These are phyloP conservation scores for Penicillium rolfsii DNA, from an alignment of 2,329 filamentous ascomycete species.

Conservation along the genomic window DNA sequence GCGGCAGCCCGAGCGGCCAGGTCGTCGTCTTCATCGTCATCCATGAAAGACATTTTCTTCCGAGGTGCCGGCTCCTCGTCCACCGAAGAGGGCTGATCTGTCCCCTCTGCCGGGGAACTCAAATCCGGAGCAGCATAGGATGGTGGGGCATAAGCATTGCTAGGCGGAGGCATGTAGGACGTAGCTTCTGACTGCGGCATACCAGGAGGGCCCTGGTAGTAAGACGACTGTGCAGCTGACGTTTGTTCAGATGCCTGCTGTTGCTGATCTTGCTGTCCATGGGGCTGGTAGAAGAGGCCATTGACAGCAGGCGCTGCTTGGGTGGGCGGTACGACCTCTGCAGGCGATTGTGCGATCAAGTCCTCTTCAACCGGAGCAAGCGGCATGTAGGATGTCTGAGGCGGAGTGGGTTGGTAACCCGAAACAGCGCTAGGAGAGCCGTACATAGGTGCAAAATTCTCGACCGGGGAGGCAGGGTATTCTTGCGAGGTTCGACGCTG, in stretches of 20 bases:
- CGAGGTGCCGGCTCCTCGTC: conserved; percentile 60
- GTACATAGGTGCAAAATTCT: conserved; percentile 40
- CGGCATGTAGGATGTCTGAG: conserved; percentile 43
- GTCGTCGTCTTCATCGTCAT: conserved; percentile 75
- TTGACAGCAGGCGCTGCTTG: conserved; percentile 32
- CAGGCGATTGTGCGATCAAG: conserved; percentile 32
- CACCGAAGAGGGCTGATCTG: conserved; percentile 54
- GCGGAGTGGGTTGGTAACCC: conserved; percentile 44
- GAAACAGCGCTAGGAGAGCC: conserved; percentile 34
- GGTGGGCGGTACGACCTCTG: conserved; percentile 25
- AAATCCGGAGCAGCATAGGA: conserved; percentile 42
- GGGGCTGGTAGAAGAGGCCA: conserved; percentile 31
- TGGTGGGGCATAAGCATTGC: conserved; percentile 43
- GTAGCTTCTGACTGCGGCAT: conserved; percentile 30
- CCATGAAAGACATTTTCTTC: conserved; percentile 79
- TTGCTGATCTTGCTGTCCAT: conserved; percentile 14
- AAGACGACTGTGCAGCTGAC: conserved; percentile 27
- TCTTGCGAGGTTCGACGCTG: conserved; percentile 46
- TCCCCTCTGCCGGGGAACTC: conserved; percentile 45
- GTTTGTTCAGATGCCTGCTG: neutral
- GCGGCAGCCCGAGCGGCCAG: conserved; percentile 59
- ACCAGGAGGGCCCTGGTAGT: conserved; percentile 30
- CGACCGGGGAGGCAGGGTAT: conserved; percentile 36
- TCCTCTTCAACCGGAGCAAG: conserved; percentile 48
- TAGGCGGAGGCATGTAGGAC: conserved; percentile 42